Conservation (phyloP, 192 early-diverging fungal genomes). For the Podila verticillata region DNA sequence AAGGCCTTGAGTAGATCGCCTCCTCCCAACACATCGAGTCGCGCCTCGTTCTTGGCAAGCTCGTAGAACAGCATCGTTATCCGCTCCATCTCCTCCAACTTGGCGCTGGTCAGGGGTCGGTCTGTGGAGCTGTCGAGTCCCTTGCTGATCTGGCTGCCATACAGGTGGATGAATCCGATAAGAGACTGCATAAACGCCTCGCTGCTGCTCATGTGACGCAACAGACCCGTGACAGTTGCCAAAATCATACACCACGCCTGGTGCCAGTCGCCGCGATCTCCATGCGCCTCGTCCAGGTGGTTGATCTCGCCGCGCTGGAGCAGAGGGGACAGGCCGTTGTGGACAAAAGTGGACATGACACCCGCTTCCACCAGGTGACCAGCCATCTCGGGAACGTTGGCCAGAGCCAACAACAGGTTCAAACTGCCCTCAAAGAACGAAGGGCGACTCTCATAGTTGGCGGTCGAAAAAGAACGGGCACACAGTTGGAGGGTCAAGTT, state of each 20-base stretch:
- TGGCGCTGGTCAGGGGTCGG: constrained; percentile 44
- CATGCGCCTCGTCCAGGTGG: constrained; percentile 33
- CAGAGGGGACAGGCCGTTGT: constrained; percentile 52
- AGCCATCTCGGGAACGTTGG: constrained; percentile 54
- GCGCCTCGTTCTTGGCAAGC: constrained; percentile 51
- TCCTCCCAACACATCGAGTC: constrained; percentile 21
- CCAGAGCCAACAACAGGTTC: constrained; percentile 52
- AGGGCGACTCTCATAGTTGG: constrained; percentile 46
- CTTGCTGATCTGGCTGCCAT: constrained; percentile 54
- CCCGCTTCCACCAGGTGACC: constrained; percentile 41
- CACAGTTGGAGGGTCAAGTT: constrained; percentile 47
- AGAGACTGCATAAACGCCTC: constrained; percentile 50
- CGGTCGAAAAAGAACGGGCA: constrained; percentile 40
- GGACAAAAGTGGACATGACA: constrained; percentile 52
- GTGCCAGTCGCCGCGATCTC: constrained; percentile 52
- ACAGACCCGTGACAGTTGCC: constrained; percentile 53
- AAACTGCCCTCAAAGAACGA: constrained; percentile 58
- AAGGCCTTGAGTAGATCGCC: constrained; percentile 36
- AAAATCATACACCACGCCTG: constrained; percentile 63
- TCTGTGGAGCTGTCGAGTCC: constrained; percentile 54
- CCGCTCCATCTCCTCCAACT: constrained; percentile 61
- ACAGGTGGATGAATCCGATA: constrained; percentile 59
- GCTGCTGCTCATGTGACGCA: constrained; percentile 46
- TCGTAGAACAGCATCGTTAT: constrained; percentile 63
- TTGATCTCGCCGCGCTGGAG: constrained; percentile 50